Conservation (phyloP, 768 basidiomycete species). For the Brasilioporus rufonigricans region DNA sequence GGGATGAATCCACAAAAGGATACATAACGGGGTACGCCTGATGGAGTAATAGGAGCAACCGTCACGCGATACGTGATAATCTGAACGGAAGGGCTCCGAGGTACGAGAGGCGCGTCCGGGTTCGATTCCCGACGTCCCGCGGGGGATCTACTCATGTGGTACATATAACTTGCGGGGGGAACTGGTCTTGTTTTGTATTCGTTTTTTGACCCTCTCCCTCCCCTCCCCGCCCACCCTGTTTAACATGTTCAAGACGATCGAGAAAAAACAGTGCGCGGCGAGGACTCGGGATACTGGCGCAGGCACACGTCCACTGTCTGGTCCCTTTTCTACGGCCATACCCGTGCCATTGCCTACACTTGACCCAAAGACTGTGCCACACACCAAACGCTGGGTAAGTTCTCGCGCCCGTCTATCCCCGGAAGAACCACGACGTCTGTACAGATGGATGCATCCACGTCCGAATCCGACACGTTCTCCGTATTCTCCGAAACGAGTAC, state of each 20-base stretch:
- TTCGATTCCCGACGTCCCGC: neutral
- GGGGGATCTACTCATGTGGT: neutral
- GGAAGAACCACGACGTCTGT: neutral
- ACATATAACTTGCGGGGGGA: neutral
- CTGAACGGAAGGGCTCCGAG: no score
- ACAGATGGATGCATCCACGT: neutral
- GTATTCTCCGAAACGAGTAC: conserved; percentile 9
- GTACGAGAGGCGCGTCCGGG: no score
- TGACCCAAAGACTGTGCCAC: neutral
- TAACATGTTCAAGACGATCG: neutral
- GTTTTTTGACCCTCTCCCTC: neutral
- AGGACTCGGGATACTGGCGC: neutral
- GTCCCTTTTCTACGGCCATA: neutral
- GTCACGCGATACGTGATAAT: no score
- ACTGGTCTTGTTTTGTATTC: neutral
- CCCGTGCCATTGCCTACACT: neutral
- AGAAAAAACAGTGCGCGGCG: neutral
- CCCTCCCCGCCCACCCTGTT: neutral
- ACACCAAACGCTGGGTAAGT: neutral
- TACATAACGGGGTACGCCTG: no score
- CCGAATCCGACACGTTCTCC: conserved; percentile 1
- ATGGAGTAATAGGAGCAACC: no score
- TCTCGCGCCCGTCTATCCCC: neutral
- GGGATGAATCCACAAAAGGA: no score
- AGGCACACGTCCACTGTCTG: neutral